These are phyloP conservation scores for Aspergillus bombycis DNA, from an alignment of 2,329 filamentous ascomycete genomes.

Conservation along the genomic window DNA sequence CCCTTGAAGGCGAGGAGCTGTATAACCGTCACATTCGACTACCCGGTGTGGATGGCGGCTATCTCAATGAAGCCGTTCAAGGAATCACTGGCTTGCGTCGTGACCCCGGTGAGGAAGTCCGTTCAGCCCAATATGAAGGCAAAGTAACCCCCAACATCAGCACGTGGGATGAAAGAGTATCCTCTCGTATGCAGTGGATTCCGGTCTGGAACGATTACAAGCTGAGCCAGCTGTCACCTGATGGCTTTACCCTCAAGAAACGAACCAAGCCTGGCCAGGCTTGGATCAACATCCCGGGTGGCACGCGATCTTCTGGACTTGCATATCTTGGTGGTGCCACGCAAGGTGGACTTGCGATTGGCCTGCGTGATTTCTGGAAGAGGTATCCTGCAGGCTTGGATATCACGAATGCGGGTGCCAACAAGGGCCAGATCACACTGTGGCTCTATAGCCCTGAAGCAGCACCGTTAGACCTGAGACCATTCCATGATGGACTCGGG, in stretches of 20 bases:
- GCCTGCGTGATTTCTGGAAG: conserved; percentile 66
- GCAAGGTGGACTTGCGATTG: conserved; percentile 61
- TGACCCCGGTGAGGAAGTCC: conserved; percentile 53
- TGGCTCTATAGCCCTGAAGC: conserved; percentile 65
- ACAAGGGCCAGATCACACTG: conserved; percentile 57
- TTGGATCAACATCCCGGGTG: conserved; percentile 51
- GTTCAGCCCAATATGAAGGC: conserved; percentile 47
- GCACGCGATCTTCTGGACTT: conserved; percentile 58
- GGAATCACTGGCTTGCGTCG: conserved; percentile 62
- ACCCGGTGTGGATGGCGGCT: conserved; percentile 57
- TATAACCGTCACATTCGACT: conserved; percentile 64
- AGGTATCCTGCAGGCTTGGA: conserved; percentile 63
- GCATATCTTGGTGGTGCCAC: conserved; percentile 63
- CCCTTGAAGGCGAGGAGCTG: conserved; percentile 54
- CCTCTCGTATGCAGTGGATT: conserved; percentile 58
- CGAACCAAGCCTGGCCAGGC: conserved; percentile 51
- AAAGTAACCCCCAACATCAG: conserved; percentile 7
- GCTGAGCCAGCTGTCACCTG: conserved; percentile 60
- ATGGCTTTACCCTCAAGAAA: conserved; percentile 65
- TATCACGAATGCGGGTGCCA: conserved; percentile 54
- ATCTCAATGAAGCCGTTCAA: conserved; percentile 62
- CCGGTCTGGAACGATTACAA: conserved; percentile 63
- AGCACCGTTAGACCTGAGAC: conserved; percentile 58
- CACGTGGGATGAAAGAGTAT: conserved; percentile 48
- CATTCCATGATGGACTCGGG: conserved; percentile 62